Evolutionary conservation across 495 filamentous ascomycete species (phyloP).

Genomic region (Tuber magnatum): DNA sequence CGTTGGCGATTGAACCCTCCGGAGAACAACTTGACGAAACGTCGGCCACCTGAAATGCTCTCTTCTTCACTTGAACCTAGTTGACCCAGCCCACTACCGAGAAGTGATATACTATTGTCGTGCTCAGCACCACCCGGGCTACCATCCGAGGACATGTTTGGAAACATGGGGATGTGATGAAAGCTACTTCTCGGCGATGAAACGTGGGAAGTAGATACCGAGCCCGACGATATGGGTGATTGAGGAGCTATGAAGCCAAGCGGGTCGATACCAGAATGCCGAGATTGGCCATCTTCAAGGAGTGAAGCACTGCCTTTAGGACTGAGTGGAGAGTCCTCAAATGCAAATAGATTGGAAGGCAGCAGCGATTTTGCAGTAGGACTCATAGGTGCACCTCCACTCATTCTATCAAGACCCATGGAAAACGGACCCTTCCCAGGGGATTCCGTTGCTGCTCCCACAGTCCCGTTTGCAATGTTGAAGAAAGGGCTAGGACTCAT

Average conservation of each 20-base stretch:
- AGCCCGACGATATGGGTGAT: slow-evolving; percentile 62
- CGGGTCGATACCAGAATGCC: slow-evolving; percentile 43
- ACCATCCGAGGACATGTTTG: slow-evolving; percentile 44
- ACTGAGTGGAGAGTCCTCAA: slow-evolving; percentile 61
- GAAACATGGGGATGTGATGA: slow-evolving; percentile 52
- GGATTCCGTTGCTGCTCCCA: slow-evolving; percentile 39
- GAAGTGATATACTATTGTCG: slow-evolving; percentile 42
- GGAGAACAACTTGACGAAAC: slow-evolving; percentile 56
- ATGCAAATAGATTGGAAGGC: slow-evolving; percentile 70
- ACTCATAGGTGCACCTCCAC: slow-evolving; percentile 65
- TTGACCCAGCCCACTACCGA: slow-evolving; percentile 40
- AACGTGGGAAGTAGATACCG: slow-evolving; percentile 59
- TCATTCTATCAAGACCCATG: slow-evolving; percentile 42
- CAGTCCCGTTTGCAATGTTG: slow-evolving; percentile 53
- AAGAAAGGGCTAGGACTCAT: slow-evolving; percentile 52
- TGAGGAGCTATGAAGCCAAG: slow-evolving; percentile 52
- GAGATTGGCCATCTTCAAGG: slow-evolving; percentile 43
- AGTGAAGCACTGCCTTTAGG: slow-evolving; percentile 42
- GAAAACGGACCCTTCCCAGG: slow-evolving; percentile 40
- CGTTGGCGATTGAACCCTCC: slow-evolving; percentile 59
- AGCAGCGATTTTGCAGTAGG: slow-evolving; percentile 70
- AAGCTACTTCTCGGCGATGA: slow-evolving; percentile 56
- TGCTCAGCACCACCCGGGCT: slow-evolving; percentile 41
- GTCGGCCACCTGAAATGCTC: slow-evolving; percentile 44
- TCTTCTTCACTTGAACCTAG: slow-evolving; percentile 22